phyloP scores from a whole-genome alignment of 2,329 filamentous ascomycete genomes.

The Polytolypa hystricis region DNA sequence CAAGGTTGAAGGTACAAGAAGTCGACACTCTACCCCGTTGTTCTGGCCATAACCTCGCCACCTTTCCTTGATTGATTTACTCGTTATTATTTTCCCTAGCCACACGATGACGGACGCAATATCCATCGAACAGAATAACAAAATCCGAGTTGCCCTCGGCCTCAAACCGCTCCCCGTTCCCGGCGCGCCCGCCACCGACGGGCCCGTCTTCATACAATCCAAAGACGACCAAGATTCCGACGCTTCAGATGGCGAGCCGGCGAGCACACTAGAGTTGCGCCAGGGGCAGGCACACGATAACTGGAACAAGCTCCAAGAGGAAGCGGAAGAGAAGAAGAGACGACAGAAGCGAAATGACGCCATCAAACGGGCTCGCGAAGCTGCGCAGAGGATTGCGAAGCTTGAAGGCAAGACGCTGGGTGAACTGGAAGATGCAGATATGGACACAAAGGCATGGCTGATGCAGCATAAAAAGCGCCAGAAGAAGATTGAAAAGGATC shows the following conservation, averaged over 20 bases:
- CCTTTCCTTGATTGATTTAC: too few species aligned
- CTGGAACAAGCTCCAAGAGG: slow-evolving; percentile 53
- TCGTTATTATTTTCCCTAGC: neutral
- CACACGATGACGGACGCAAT: slow-evolving; percentile 44
- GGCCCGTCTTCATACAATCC: slow-evolving; percentile 46
- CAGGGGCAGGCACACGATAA: slow-evolving; percentile 34
- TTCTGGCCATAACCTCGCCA: too few species aligned
- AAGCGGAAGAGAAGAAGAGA: slow-evolving; percentile 59
- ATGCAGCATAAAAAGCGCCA: slow-evolving; percentile 84
- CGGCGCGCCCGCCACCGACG: slow-evolving; percentile 38
- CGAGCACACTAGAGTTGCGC: slow-evolving; percentile 69
- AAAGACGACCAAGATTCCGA: slow-evolving; percentile 36
- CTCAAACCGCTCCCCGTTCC: slow-evolving; percentile 82
- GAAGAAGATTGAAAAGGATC: slow-evolving; percentile 70
- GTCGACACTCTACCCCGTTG: too few species aligned
- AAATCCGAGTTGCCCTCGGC: slow-evolving; percentile 77
- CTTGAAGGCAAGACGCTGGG: slow-evolving; percentile 77
- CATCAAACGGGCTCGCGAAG: slow-evolving; percentile 78
- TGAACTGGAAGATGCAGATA: slow-evolving; percentile 54
- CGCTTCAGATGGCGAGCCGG: slow-evolving; percentile 49
- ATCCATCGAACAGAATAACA: slow-evolving; percentile 86
- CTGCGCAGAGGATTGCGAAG: slow-evolving; percentile 61
- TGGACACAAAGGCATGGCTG: slow-evolving; percentile 79
- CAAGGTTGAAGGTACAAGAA: too few species aligned
- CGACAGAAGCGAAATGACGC: slow-evolving; percentile 72